Conservation (phyloP, 1,284 basidiomycete genomes). For the Moesziomyces antarcticus region DNA sequence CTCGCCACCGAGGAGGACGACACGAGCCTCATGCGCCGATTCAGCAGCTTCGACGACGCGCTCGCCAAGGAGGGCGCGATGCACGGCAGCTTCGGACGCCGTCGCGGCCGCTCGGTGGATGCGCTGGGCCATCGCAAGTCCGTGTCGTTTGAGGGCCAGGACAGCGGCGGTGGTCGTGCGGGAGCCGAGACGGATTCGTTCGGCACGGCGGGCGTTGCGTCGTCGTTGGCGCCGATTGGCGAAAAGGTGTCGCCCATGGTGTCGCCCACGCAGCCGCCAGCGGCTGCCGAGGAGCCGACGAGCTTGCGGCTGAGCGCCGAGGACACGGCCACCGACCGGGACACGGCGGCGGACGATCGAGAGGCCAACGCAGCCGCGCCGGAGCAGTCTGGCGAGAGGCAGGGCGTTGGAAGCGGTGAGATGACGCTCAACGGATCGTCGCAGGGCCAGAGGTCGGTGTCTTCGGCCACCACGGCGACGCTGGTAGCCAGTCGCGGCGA, state of each 20-base stretch:
- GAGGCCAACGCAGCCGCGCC: no score
- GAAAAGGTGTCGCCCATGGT: conserved; percentile 35
- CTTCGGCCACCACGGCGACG: conserved; percentile 26
- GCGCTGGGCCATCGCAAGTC: conserved; percentile 45
- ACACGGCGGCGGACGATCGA: background rate
- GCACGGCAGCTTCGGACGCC: conserved; percentile 9
- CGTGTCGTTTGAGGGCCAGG: conserved; percentile 44
- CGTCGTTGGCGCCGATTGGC: conserved; percentile 35
- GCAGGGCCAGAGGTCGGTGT: conserved; percentile 17
- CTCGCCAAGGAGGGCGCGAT: conserved; percentile 9
- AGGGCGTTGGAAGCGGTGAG: background rate
- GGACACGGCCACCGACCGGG: no score
- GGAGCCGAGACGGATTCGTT: conserved; percentile 5
- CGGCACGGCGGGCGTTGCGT: background rate
- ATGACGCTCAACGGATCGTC: background rate
- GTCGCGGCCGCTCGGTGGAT: conserved; percentile 37
- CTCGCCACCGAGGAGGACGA: conserved; percentile 42
- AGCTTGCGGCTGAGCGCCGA: conserved; percentile 10
- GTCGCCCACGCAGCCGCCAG: conserved; percentile 8
- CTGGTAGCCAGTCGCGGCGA: conserved; percentile 12
- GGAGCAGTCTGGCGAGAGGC: no score
- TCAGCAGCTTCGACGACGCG: conserved; percentile 31
- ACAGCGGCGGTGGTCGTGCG: conserved; percentile 2
- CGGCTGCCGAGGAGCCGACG: conserved; percentile 20
- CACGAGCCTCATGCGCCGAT: conserved; percentile 14